Evolutionary conservation across 2,329 filamentous ascomycete genomes (phyloP).

Genomic region (Pseudomassariella vexata): DNA sequence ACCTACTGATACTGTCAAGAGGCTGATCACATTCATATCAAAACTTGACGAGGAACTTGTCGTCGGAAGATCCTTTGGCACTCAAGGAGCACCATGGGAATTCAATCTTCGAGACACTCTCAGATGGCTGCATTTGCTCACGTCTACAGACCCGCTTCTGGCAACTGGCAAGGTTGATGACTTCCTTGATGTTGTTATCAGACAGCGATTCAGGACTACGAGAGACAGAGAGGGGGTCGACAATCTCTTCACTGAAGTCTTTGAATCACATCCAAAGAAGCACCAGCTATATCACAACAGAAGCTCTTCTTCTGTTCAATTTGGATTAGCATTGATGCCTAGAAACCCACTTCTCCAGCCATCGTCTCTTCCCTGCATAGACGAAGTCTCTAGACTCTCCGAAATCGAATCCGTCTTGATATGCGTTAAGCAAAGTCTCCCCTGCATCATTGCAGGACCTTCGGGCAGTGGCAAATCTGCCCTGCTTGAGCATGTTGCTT

Average conservation of each 20-base stretch:
- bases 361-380: constrained; percentile 43
- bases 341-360: constrained; percentile 53
- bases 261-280: constrained; percentile 43
- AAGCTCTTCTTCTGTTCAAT: constrained; percentile 61
- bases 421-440: constrained; percentile 80
- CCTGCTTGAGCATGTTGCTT: constrained; percentile 75
- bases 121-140: constrained; percentile 74
- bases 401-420: constrained; percentile 83
- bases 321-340: constrained; percentile 68
- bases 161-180: constrained; percentile 57
- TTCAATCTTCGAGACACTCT: constrained; percentile 90
- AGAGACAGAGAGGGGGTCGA: constrained; percentile 62
- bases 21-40: constrained; percentile 75
- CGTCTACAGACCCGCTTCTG: constrained; percentile 55
- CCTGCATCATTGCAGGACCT: constrained; percentile 80
- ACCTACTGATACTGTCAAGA: constrained; percentile 50
- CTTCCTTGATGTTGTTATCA: constrained; percentile 76
- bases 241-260: constrained; percentile 60
- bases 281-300: constrained; percentile 70
- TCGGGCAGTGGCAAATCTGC: constrained; percentile 84
- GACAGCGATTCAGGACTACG: constrained; percentile 76
- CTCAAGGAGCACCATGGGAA: constrained; percentile 79
- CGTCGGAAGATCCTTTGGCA: constrained; percentile 50
- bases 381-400: constrained; percentile 52
- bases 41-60: constrained; percentile 69